Evolutionary conservation across 305 asterid genomes (phyloP).

Genomic region (Fraxinus paxiana): DNA sequence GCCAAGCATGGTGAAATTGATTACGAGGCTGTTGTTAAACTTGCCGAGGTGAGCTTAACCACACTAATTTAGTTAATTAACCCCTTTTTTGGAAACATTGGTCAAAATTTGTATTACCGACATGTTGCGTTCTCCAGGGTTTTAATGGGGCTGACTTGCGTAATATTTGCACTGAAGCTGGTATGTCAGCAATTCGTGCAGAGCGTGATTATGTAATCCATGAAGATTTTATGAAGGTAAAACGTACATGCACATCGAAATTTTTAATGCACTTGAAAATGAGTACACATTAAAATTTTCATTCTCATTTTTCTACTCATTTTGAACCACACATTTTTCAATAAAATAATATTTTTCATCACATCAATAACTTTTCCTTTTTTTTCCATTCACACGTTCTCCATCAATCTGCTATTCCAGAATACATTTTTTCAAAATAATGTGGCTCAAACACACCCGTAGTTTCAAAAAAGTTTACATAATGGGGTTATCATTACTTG

Average conservation of each 20-base stretch:
- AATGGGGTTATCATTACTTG: background rate
- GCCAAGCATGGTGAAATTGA: slow-evolving; percentile 98
- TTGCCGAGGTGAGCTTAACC: slow-evolving; percentile 69
- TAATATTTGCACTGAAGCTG: slow-evolving; percentile 85
- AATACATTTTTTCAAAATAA: no score
- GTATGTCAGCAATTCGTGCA: slow-evolving; percentile 79
- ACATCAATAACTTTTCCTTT: no score
- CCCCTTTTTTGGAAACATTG: background rate
- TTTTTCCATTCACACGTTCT: no score
- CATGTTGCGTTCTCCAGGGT: slow-evolving; percentile 40
- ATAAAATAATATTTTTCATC: no score
- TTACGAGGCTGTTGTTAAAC: slow-evolving; percentile 92
- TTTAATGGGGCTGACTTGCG: slow-evolving; percentile 90
- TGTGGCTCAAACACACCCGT: no score
- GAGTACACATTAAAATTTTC: background rate
- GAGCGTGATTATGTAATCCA: slow-evolving; percentile 96
- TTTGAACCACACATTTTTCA: no score
- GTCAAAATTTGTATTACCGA: background rate
- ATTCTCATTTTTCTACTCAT: no score
- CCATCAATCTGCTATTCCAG: no score
- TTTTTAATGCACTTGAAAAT: background rate
- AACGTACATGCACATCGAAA: background rate
- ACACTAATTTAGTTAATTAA: background rate
- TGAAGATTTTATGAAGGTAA: slow-evolving; percentile 97
- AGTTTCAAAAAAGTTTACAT: background rate